These are phyloP conservation scores for Funneliformis geosporum DNA, from an alignment of 192 early-diverging fungal species.

Conservation along the genomic window DNA sequence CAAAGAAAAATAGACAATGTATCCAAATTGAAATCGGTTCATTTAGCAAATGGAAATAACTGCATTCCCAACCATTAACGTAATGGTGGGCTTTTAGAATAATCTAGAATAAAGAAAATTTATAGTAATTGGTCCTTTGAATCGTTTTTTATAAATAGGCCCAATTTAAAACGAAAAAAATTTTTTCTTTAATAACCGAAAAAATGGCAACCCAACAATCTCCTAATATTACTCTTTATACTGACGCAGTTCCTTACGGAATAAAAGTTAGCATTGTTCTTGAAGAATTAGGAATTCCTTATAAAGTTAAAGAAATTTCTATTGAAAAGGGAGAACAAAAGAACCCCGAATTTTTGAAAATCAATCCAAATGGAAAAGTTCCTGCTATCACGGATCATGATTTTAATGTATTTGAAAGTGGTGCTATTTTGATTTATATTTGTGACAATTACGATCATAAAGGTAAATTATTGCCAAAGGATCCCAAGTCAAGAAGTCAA, in stretches of 20 bases:
- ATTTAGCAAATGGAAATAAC: no score
- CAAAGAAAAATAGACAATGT: no score
- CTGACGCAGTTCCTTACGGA: not conserved
- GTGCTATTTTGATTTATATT: conserved; percentile 60
- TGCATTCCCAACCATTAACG: no score
- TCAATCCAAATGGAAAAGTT: conserved; percentile 57
- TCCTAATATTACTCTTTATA: conserved; percentile 18
- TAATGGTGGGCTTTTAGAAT: no score
- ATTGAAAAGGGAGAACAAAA: conserved; percentile 52
- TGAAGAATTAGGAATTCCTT: conserved; percentile 53
- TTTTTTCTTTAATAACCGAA: not conserved
- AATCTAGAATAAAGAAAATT: no score
- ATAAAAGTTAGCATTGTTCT: conserved; percentile 27
- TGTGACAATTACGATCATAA: conserved; percentile 55
- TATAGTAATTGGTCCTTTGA: no score
- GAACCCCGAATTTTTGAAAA: conserved; percentile 50
- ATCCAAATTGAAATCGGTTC: no score
- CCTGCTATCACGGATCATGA: conserved; percentile 59
- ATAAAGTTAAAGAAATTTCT: conserved; percentile 41
- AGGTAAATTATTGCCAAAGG: conserved; percentile 45
- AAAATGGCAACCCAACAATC: not conserved
- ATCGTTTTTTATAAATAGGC: no score
- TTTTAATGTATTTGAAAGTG: conserved; percentile 58
- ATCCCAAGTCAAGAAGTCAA: conserved; percentile 44
- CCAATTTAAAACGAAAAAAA: no score